phyloP scores from a whole-genome alignment of 768 basidiomycete genomes.

The Epithele typhae region DNA sequence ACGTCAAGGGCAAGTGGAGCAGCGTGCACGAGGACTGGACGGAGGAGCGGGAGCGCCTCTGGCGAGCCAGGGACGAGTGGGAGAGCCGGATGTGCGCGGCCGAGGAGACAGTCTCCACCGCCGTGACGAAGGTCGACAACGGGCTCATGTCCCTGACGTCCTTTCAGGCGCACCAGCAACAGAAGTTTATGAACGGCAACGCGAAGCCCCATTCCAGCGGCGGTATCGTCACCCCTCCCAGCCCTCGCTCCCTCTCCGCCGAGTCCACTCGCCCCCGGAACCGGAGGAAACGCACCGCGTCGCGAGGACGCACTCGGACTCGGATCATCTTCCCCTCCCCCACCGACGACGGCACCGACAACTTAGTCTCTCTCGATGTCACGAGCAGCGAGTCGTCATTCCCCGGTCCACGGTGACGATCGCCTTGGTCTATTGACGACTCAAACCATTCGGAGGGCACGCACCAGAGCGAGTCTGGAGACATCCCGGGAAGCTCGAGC shows the following conservation, averaged over 20 bases:
- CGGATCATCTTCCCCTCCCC: slow-evolving; percentile 25
- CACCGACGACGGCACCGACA: slow-evolving; percentile 7
- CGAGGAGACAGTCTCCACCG: slow-evolving; percentile 50
- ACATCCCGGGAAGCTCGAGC: slow-evolving; percentile 21
- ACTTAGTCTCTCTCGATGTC: slow-evolving; percentile 1
- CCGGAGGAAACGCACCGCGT: slow-evolving; percentile 28
- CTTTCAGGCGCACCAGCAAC: slow-evolving; percentile 33
- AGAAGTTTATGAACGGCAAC: slow-evolving; percentile 25
- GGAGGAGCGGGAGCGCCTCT: slow-evolving; percentile 71
- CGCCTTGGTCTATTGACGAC: slow-evolving; percentile 24
- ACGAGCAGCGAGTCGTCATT: slow-evolving; percentile 2
- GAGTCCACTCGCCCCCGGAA: slow-evolving; percentile 41
- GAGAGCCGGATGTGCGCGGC: slow-evolving; percentile 54
- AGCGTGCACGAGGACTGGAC: slow-evolving; percentile 79
- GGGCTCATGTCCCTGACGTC: slow-evolving; percentile 28
- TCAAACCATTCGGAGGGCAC: slow-evolving; percentile 22
- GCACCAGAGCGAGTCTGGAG: slow-evolving; percentile 11
- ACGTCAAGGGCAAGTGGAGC: slow-evolving; percentile 77
- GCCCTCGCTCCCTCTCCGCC: slow-evolving; percentile 65
- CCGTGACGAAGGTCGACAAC: slow-evolving; percentile 33
- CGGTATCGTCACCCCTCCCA: slow-evolving; percentile 72
- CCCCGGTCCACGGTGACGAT: slow-evolving; percentile 17
- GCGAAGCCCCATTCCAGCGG: slow-evolving; percentile 28
- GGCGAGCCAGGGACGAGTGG: slow-evolving; percentile 76
- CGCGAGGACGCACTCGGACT: slow-evolving; percentile 34